Base-by-base conservation (phyloP, 495 filamentous ascomycete genomes). In the Penicilliopsis zonata region DNA sequence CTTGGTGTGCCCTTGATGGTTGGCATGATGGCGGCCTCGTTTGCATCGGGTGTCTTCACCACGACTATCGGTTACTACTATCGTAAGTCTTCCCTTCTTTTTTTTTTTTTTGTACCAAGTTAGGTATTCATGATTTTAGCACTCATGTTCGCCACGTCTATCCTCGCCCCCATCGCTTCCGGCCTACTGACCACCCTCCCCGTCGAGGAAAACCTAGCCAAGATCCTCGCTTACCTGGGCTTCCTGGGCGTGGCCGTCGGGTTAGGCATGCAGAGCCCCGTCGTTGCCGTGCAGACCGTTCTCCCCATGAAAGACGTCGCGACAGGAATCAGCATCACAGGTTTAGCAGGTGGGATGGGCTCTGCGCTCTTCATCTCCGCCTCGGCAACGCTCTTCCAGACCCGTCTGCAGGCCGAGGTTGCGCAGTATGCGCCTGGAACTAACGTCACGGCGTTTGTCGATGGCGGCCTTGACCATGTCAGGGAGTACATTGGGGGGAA, bases 171-270 rank as follows among this genome's bases (percentile, higher is more conserved):
- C 0, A 49, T 82, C 35, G 80, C 77, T 13, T 62, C 58, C 12
- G 79, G 77, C 0, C 57, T 84, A 3, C 41, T 80, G 3, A 67
- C 59, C 0, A 80, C 67, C 2, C 67, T 73, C 30, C 38, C 50
- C 4, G 48, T 61, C 2, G 48, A 65, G 38, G 69, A 65, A 0
- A 34, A 37, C 5, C 27, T 47, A 0, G 45, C 44, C 0, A 50
- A 40, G 13, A 81, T 80, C 76, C 73, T 81, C 32, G 74, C 76
- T 2, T 22, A 38, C 18, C 74, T 78, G 37, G 57, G 72, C 28
- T 40, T 81, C 23, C 59, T 63, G 21, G 76, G 77, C 16, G 65
- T 76, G 25, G 78, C 76, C 3, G 50, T 76, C 14, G 78, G 78
- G 0, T 57, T 72, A 17, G 76, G 77, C 25, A 69, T 78, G 63